Percentiles rank a stretch among this genome's conserved stretches.
These are phyloP conservation scores for Colletotrichum agaves DNA, from an alignment of 2,329 filamentous ascomycete genomes.

Conservation along the genomic window DNA sequence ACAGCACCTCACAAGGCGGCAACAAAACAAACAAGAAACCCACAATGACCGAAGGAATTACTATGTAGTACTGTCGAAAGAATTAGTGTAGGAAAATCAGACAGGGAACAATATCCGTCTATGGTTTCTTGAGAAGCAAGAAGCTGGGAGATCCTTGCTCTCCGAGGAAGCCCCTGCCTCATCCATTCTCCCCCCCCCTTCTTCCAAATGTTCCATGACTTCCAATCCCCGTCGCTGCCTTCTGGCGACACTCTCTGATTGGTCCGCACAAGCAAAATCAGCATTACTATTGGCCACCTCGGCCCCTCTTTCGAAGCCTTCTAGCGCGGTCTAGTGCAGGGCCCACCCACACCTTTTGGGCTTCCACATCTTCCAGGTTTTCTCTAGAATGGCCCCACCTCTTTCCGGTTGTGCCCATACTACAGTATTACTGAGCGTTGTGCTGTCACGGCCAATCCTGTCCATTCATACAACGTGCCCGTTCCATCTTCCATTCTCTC, in stretches of 20 bases:
- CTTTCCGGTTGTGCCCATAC: neutral
- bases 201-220: conserved; percentile 29
- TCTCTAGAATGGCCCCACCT: conserved; percentile 1
- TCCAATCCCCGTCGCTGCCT: conserved; percentile 19
- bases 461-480: no score
- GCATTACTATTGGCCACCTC: conserved; percentile 13
- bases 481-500: neutral
- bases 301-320: conserved; percentile 24
- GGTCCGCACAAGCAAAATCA: neutral
- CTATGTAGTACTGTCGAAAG: neutral
- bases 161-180: no score
- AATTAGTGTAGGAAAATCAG: neutral
- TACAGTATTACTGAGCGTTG: neutral
- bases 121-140: neutral
- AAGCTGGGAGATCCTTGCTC: neutral
- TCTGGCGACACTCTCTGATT: conserved; percentile 2
- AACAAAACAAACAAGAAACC: no score
- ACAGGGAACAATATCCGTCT: no score
- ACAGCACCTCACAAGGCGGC: no score
- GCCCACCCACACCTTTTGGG: conserved; percentile 19
- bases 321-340: conserved; percentile 26
- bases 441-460: no score
- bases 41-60: no score
- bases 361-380: no score
- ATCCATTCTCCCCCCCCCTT: neutral